Percentiles rank a stretch among this genome's conserved stretches.
These are phyloP conservation scores for Spizellomyces punctatus DNA, from an alignment of 192 early-diverging fungal genomes.

Conservation along the genomic window DNA sequence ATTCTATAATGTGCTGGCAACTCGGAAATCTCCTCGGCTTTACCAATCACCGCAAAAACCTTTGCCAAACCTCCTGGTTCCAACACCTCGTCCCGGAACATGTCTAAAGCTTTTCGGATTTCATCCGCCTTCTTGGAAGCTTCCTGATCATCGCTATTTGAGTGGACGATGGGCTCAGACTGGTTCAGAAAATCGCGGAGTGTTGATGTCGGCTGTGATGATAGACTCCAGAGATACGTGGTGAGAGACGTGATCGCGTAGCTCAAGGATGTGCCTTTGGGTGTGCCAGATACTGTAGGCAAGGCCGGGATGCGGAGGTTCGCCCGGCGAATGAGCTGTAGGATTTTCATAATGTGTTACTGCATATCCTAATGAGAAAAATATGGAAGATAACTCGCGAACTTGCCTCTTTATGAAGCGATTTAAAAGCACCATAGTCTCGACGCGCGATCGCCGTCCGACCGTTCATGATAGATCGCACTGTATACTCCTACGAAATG, in stretches of 20 bases:
- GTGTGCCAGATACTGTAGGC: constrained; percentile 3
- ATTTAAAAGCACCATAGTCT: constrained; percentile 27
- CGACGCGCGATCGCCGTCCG: constrained; percentile 6
- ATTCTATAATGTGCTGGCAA: constrained; percentile 26
- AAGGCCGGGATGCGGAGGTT: constrained; percentile 26
- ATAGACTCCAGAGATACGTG: constrained; percentile 7
- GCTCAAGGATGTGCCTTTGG: neutral
- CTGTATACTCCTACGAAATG: constrained; percentile 1
- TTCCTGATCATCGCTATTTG: neutral
- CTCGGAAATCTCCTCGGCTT: constrained; percentile 21
- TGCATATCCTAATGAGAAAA: neutral
- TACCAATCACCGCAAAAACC: neutral
- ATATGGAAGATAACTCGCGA: neutral
- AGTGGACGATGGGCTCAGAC: constrained; percentile 9
- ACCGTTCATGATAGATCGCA: constrained; percentile 21
- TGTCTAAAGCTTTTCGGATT: constrained; percentile 11
- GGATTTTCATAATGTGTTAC: too few relatives aligned
- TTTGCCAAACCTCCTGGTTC: constrained; percentile 14
- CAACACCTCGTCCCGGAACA: constrained; percentile 15
- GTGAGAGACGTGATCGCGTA: neutral
- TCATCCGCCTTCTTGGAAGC: constrained; percentile 18
- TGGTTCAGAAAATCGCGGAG: constrained; percentile 36
- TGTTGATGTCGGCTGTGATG: constrained; percentile 12
- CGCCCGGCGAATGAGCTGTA: constrained; percentile 18
- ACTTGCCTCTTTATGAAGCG: constrained; percentile 25